Base-by-base conservation (phyloP, 768 basidiomycete species). In the Suillus paluster region DNA sequence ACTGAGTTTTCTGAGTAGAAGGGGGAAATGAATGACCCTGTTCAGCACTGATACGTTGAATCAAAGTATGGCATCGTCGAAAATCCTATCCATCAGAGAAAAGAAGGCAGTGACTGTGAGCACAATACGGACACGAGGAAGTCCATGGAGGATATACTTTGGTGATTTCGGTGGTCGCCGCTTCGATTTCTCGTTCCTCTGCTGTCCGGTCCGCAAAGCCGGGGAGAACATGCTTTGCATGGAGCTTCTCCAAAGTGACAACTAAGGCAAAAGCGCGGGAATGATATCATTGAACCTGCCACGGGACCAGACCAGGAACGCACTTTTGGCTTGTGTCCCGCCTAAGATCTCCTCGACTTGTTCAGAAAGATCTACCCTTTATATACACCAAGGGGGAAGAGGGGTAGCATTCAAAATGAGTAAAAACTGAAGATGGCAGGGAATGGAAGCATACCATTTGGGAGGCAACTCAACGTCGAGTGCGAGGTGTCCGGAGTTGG, bases 191-290 rank as follows among this genome's bases (percentile, higher is more conserved):
- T 63, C 88, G 84, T 78, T 99, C 97, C 78, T 99, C 97, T 5
- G 88, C 88, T 2, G 91, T 82, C 57, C 97, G 91, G 84, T 99
- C 97, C 72, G 94, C 86, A 74, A 99, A 99, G 1, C 96, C 97
- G 66, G 97, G 97, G 7, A 99, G 85, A 61, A 90, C 91, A 75
- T 97, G 96, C 73, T 93, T 97, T 66, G 97, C 93, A 68, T 99
- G 97, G 5, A 99, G 86, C 74, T 92, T 97, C 76, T 99, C 97
- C 44, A 99, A 88, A 8, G 85, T 78, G n/a, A 81, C 76, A 71
- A 99, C 97, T 99, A 75, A 66, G 59, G 66, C 12, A 56, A 62
- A 68, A 64, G 59, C 66, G 63, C 68, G 65, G 38, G 42, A 5
- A 59, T 34, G 61, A 36, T 45, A 17, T 57, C 9, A 62, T 38